These are phyloP conservation scores for Tubosaeta sp. DNA, from an alignment of 768 basidiomycete species.

Conservation along the genomic window DNA sequence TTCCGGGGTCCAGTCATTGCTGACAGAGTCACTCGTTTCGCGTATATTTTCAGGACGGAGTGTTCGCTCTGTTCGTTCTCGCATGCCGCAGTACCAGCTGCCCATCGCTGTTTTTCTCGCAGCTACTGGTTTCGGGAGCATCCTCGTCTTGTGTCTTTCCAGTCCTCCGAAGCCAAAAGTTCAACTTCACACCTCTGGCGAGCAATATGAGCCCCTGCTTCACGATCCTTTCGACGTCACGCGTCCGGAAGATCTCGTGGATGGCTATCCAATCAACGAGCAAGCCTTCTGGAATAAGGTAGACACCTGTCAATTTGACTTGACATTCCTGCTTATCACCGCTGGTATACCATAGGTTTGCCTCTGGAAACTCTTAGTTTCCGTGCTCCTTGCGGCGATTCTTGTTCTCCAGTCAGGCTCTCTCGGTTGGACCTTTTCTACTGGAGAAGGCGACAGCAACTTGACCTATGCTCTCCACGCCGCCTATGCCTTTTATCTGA, in stretches of 20 bases:
- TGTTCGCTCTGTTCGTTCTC: not conserved
- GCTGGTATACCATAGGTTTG: constrained; percentile 43
- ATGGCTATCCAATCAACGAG: constrained; percentile 64
- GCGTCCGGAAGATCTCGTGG: constrained; percentile 61
- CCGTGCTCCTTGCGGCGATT: constrained; percentile 42
- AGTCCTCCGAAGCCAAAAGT: constrained; percentile 47
- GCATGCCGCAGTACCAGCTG: constrained; percentile 61
- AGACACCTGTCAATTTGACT: constrained; percentile 14
- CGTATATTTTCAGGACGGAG: not conserved
- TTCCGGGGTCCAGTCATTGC: constrained; percentile 5
- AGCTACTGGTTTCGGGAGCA: constrained; percentile 41
- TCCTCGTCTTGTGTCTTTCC: constrained; percentile 39
- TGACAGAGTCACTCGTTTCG: not conserved
- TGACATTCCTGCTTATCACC: constrained; percentile 1
- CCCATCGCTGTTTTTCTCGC: constrained; percentile 48
- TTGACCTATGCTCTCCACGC: constrained; percentile 43
- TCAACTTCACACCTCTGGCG: constrained; percentile 37
- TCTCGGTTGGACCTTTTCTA: constrained; percentile 45
- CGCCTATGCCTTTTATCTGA: constrained; percentile 55
- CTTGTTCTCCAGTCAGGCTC: constrained; percentile 48
- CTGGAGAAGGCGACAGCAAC: constrained; percentile 28
- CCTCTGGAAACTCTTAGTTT: constrained; percentile 51
- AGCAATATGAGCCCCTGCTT: constrained; percentile 20
- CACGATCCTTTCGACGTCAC: constrained; percentile 69
- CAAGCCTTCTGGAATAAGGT: constrained; percentile 58